Percentiles rank a stretch among this genome's conserved stretches.
phyloP scores from a whole-genome alignment of 2,329 filamentous ascomycete genomes.

The Cladosporium sphaerospermum region DNA sequence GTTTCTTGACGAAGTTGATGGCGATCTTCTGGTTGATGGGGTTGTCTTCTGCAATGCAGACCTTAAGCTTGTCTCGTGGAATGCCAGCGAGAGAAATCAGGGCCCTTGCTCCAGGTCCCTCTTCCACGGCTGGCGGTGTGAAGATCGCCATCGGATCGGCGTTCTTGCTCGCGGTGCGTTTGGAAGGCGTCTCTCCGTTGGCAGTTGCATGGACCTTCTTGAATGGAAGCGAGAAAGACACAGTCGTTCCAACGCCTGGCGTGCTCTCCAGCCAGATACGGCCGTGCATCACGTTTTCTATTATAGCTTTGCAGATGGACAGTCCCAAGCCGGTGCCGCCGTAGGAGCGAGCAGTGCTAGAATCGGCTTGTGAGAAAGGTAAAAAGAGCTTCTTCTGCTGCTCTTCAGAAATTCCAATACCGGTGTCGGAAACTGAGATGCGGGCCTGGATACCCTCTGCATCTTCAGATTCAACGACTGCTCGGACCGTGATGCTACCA shows the following conservation, averaged over 20 bases:
- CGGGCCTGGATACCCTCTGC: slow-evolving; percentile 66
- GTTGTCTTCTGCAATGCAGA: slow-evolving; percentile 94
- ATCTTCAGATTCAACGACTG: slow-evolving; percentile 65
- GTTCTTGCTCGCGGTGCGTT: slow-evolving; percentile 24
- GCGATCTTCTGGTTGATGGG: slow-evolving; percentile 92
- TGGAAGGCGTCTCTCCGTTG: slow-evolving; percentile 19
- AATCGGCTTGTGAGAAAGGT: slow-evolving; percentile 88
- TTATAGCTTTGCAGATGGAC: slow-evolving; percentile 90
- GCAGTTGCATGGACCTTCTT: slow-evolving; percentile 64
- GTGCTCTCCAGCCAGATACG: slow-evolving; percentile 75
- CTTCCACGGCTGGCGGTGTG: slow-evolving; percentile 43
- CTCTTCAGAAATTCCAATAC: slow-evolving; percentile 81
- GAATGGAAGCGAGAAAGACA: slow-evolving; percentile 79
- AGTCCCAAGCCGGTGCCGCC: slow-evolving; percentile 86
- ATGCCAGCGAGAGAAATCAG: slow-evolving; percentile 64
- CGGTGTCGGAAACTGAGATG: slow-evolving; percentile 83
- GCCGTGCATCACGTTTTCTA: slow-evolving; percentile 86
- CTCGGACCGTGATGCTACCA: slow-evolving; percentile 78
- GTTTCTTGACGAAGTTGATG: slow-evolving; percentile 78
- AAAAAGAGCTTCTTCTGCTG: slow-evolving; percentile 81
- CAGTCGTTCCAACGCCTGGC: slow-evolving; percentile 62
- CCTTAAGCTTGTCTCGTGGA: slow-evolving; percentile 69
- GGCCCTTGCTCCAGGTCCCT: slow-evolving; percentile 22
- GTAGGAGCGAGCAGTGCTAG: slow-evolving; percentile 82
- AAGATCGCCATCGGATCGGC: slow-evolving; percentile 53